Evolutionary conservation across 306 rosid species (phyloP), one percentile per base, ranked within the genome.

Genomic region (Fragaria vesca): DNA sequence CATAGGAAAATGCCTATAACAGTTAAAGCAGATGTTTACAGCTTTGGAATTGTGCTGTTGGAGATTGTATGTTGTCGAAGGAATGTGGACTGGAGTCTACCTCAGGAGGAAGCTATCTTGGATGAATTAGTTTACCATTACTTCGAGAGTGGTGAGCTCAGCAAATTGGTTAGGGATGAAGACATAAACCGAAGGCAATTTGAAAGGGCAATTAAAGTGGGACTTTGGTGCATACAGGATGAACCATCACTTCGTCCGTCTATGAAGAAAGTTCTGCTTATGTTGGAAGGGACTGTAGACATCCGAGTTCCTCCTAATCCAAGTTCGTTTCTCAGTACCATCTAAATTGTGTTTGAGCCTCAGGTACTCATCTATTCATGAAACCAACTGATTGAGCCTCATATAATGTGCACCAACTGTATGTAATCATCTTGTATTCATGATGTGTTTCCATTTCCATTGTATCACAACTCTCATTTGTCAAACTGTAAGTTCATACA

Each of bases 211-310:
- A 60, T 74, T 30, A 82, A 67, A 69, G 50, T 78, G 13, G 85
- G 58, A 24, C 79, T 82, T 8, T 82, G 85, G 82, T 82, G 85
- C 72, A 68, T 78, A 5, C 74, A 73, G 16, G 77, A 82, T 40
- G 86, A 82, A 20, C 86, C 86, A 6, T 60, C 74, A 0, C 80
- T 68, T 1, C 71, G 77, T 34, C 86, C 80, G 24, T 48, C 80
- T 3, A 78, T 78, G 71, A 81, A 81, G 57, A 80, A 32, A n/a
- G 80, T 73, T 36, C 66, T 75, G 12, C 76, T 43, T 12, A 75
- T 80, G 83, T 21, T 81, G 45, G 84, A 81, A 81, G 84, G 84
- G 5, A 55, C 60, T 8, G 61, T 81, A 10, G 81, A 81, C 2
- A 71, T 76, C 34, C 73, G 78, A 8, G 30, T 17, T 18, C 81